Evolutionary conservation across 192 early-diverging fungal species (phyloP).

Genomic region (Coemansia sp.): DNA sequence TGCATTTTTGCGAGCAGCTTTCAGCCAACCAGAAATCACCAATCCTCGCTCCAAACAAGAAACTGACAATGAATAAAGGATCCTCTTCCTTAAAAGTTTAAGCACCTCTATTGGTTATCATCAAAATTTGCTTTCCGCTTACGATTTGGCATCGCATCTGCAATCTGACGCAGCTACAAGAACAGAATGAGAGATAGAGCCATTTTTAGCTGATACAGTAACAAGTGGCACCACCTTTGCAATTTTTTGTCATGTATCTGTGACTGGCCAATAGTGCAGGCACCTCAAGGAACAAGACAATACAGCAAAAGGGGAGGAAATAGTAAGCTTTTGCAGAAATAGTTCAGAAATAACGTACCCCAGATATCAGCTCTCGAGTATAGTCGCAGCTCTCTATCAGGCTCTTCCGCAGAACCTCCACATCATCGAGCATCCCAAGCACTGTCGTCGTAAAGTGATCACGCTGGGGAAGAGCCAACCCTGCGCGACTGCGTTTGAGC

Average conservation of each 20-base stretch:
- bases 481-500: slow-evolving; percentile 10
- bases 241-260: no score
- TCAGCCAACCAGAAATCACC: no score
- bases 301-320: no score
- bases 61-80: no score
- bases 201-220: background rate
- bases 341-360: slow-evolving; percentile 8
- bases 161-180: slow-evolving; percentile 1
- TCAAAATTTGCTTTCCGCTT: background rate
- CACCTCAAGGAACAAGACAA: no score
- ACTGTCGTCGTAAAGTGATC: slow-evolving; percentile 29
- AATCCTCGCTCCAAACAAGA: no score
- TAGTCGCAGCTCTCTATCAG: background rate
- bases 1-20: no score
- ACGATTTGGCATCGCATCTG: background rate
- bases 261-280: background rate
- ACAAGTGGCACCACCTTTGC: background rate
- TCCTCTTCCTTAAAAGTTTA: no score
- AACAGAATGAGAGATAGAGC: background rate
- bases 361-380: slow-evolving; percentile 8
- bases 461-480: slow-evolving; percentile 9
- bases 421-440: slow-evolving; percentile 14
- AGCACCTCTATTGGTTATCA: background rate
- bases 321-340: background rate
- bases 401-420: slow-evolving; percentile 10